Percentiles rank a stretch among this genome's conserved stretches.
These are phyloP conservation scores for Dillenia turbinata DNA, from an alignment of 164 flowering plant species.

Conservation along the genomic window DNA sequence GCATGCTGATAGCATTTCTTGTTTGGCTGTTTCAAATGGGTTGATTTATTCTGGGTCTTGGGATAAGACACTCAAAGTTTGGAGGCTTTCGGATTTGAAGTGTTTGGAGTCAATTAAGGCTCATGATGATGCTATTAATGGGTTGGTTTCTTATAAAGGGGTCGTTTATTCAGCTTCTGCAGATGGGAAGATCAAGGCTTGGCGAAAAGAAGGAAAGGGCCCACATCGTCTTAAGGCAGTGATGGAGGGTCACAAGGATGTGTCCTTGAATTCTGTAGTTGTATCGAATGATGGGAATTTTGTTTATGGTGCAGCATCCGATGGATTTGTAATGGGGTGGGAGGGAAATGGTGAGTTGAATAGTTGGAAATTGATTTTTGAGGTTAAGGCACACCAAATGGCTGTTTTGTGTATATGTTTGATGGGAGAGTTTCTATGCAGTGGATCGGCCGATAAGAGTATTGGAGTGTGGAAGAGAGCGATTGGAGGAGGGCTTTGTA, in stretches of 20 bases:
- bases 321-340: constrained; percentile 90
- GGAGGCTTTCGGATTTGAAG: constrained; percentile 81
- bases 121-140: constrained; percentile 92
- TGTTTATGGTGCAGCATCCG: constrained; percentile 78
- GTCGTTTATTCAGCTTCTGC: constrained; percentile 81
- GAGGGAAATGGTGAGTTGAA: constrained; percentile 24
- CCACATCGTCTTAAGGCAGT: constrained; percentile 47
- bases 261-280: constrained; percentile 65
- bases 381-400: constrained; percentile 66
- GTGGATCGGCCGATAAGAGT: constrained; percentile 89
- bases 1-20: constrained; percentile 90
- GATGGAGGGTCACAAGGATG: constrained; percentile 75
- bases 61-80: constrained; percentile 94
- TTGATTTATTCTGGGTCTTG: constrained; percentile 91
- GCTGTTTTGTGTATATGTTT: constrained; percentile 78
- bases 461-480: constrained; percentile 81
- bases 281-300: constrained; percentile 57
- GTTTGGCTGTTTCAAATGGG: constrained; percentile 60
- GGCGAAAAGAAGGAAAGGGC: constrained; percentile 41
- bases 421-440: constrained; percentile 60
- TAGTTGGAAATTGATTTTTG: constrained; percentile 54
- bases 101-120: constrained; percentile 88
- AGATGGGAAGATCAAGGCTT: constrained; percentile 86
- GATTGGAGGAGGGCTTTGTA: constrained; percentile 33
- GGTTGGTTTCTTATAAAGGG: constrained; percentile 47